Percentiles rank a stretch among this genome's conserved stretches.
These are phyloP conservation scores for Suhomyces bokatorum DNA, from an alignment of 1,139 yeast species.

Conservation along the genomic window DNA sequence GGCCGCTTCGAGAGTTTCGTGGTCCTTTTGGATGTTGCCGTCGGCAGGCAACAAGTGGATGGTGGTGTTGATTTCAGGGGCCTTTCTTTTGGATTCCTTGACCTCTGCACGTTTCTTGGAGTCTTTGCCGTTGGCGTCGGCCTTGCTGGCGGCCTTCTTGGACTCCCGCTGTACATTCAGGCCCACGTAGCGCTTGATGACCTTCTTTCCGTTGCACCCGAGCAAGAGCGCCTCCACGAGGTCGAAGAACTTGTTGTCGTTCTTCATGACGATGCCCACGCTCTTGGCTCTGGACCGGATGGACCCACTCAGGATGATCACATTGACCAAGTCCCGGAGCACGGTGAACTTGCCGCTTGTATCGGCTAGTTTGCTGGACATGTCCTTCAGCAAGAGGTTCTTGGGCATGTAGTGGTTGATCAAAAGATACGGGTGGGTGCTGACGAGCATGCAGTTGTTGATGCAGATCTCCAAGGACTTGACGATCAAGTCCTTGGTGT, in stretches of 20 bases:
- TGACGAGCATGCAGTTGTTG: slow-evolving; percentile 71
- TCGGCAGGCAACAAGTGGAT: slow-evolving; percentile 50
- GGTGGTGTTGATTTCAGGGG: slow-evolving; percentile 19
- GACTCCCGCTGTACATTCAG: slow-evolving; percentile 47
- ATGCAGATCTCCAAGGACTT: slow-evolving; percentile 74
- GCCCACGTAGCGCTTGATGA: slow-evolving; percentile 67
- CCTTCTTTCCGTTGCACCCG: slow-evolving; percentile 61
- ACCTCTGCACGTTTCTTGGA: slow-evolving; percentile 12
- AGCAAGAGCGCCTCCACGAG: slow-evolving; percentile 73
- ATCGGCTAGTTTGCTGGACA: slow-evolving; percentile 71
- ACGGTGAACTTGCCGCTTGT: slow-evolving; percentile 86
- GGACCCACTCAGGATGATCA: slow-evolving; percentile 42
- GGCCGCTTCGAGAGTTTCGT: slow-evolving; percentile 24
- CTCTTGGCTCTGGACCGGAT: slow-evolving; percentile 43
- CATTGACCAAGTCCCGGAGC: slow-evolving; percentile 56
- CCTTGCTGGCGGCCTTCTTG: slow-evolving; percentile 24
- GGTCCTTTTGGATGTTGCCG: slow-evolving; percentile 33
- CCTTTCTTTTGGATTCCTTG: slow-evolving; percentile 15
- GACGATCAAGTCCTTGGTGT: slow-evolving; percentile 56
- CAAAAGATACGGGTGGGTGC: slow-evolving; percentile 84
- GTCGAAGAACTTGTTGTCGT: slow-evolving; percentile 56
- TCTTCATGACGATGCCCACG: slow-evolving; percentile 41
- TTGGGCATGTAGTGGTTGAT: slow-evolving; percentile 88
- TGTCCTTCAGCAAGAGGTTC: slow-evolving; percentile 71
- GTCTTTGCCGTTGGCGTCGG: slow-evolving; percentile 8